Percentiles rank a stretch among this genome's conserved stretches.
phyloP scores from a whole-genome alignment of 305 asterid genomes.

The Fraxinus velutina region DNA sequence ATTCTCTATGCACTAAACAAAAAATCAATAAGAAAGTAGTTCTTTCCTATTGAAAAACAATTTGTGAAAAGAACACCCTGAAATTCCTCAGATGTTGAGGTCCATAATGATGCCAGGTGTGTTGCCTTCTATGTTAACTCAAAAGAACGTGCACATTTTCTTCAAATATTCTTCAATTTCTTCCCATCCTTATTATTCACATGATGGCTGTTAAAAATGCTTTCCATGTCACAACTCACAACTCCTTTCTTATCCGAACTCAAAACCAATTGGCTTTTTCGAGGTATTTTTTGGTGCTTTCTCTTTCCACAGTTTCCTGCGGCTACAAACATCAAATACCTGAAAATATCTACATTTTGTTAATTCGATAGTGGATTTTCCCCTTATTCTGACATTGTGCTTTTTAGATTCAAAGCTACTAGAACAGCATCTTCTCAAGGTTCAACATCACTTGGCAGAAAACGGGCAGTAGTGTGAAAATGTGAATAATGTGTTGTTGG shows the following conservation, averaged over 20 bases:
- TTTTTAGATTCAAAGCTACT: neutral
- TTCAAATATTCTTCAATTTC: conserved; percentile 7
- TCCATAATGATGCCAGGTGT: neutral
- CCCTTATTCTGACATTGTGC: neutral
- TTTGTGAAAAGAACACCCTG: neutral
- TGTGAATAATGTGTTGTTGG: neutral
- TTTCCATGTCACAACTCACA: neutral
- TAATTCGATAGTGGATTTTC: neutral
- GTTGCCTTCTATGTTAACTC: neutral
- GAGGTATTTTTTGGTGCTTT: neutral
- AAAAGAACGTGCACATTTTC: neutral
- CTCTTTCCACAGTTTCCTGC: neutral
- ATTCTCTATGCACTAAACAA: neutral
- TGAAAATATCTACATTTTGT: neutral
- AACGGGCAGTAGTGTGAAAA: neutral
- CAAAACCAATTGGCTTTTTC: conserved; percentile 1
- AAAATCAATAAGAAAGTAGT: neutral
- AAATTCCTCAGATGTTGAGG: neutral
- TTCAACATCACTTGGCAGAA: conserved; percentile 1
- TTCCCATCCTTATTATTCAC: neutral
- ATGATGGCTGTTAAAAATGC: neutral
- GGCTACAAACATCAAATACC: neutral
- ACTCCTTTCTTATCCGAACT: neutral
- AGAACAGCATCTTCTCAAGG: neutral
- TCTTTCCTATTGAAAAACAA: neutral